Evolutionary conservation across 139 green algal genomes (phyloP), one percentile per base, ranked within the genome.

Genomic region (Picochlorum sp.): DNA sequence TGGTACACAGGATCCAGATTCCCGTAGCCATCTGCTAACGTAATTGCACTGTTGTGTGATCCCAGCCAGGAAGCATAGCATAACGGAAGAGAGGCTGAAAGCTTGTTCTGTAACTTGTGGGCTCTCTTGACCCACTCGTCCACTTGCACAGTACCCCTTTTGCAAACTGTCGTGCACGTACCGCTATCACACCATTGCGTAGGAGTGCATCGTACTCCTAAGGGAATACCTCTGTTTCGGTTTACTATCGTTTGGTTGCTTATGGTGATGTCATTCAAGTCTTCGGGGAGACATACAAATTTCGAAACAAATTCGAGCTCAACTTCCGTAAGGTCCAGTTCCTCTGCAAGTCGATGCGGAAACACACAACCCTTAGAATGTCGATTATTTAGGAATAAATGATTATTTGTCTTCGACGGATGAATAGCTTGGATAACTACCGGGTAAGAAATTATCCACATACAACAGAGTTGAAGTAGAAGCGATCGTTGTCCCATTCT

Each of bases 11-110:
- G 32, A 61, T 91, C 83, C 24, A 77, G 64, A 28, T 83, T 84
- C 52, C 84, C 84, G 40, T 88, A 91, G 20, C 84, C 84, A 50
- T 91, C 75, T 24, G 82, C 78, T 33, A 91, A 53, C 0, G 67
- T 78, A 43, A 91, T 89, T 35, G 60, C 84, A 14, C 52, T 75
- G 71, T 91, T 91, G 65, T 91, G 84, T 5, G 80, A 81, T 39
- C 81, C 82, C 36, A 84, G 59, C 49, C 84, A 31, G 18, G 16
- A 70, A 16, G 67, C 53, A 33, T 68, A 73, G 58, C 77, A 83
- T 12, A 82, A 63, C 2, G 73, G 73, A 59, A 82, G 50, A 25
- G 40, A 37, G 29, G 69, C 64, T 6, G 64, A 36, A 36, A 87
- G 61, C 1, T 40, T 28, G 33, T 59, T 30, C 71, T 88, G 78